Evolutionary conservation across 2,329 filamentous ascomycete genomes (phyloP).

Genomic region (Phaeophleospora eucalypticola): DNA sequence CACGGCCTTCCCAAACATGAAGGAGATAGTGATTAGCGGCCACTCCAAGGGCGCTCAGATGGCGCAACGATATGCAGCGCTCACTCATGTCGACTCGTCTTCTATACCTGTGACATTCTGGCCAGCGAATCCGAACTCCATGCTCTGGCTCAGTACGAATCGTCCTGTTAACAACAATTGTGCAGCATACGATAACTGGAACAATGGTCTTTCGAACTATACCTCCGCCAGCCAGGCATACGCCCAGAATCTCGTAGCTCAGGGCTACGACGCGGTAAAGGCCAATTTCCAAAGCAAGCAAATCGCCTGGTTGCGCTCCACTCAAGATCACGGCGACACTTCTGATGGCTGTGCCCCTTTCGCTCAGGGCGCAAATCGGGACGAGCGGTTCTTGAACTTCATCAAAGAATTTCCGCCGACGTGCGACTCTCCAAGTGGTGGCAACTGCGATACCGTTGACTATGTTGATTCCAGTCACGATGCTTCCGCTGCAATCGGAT

Average conservation of each 20-base stretch:
- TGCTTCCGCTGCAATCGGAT: conserved; percentile 31
- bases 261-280: conserved; percentile 21
- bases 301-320: conserved; percentile 29
- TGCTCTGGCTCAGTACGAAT: conserved; percentile 26
- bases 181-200: conserved; percentile 29
- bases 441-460: conserved; percentile 33
- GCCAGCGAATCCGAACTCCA: conserved; percentile 33
- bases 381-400: conserved; percentile 36
- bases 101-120: conserved; percentile 25
- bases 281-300: conserved; percentile 27
- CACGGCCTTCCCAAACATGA: conserved; percentile 30
- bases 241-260: conserved; percentile 18
- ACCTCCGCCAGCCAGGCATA: conserved; percentile 20
- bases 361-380: conserved; percentile 31
- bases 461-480: conserved; percentile 33
- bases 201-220: conserved; percentile 29
- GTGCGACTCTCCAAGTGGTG: conserved; percentile 19
- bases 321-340: conserved; percentile 29
- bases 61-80: conserved; percentile 28
- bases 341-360: conserved; percentile 26
- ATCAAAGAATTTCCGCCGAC: conserved; percentile 31
- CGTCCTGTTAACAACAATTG: conserved; percentile 27
- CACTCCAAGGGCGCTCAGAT: conserved; percentile 33
- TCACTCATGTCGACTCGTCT: conserved; percentile 22
- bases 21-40: conserved; percentile 32